Evolutionary conservation across 116 monocot genomes (phyloP).

Genomic region (Iris pallida): DNA sequence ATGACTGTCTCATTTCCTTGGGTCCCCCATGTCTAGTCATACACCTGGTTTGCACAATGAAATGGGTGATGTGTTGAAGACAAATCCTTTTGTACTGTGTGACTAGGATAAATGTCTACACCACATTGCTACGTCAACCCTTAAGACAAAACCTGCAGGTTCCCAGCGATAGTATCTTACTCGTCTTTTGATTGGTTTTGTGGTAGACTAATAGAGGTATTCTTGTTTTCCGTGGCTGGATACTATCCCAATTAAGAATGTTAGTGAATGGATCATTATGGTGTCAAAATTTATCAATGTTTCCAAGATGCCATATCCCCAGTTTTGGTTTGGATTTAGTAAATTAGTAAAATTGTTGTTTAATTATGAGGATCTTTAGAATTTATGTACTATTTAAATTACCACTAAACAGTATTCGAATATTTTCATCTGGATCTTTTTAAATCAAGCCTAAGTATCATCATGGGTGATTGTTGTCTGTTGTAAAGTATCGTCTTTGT

Average conservation of each 20-base stretch:
- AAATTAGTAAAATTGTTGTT: too few species aligned
- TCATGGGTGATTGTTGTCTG: too few species aligned
- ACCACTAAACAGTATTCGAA: too few species aligned
- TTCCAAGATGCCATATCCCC: too few species aligned
- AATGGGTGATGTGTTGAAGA: slow-evolving; percentile 55
- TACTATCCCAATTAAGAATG: not conserved
- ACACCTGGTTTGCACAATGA: slow-evolving; percentile 92
- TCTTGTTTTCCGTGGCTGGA: not conserved
- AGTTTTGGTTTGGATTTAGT: too few species aligned
- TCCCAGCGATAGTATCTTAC: slow-evolving; percentile 73
- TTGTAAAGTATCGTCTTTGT: too few species aligned
- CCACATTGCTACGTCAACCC: slow-evolving; percentile 47
- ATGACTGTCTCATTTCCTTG: slow-evolving; percentile 15
- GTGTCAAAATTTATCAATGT: too few species aligned
- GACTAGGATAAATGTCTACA: slow-evolving; percentile 85
- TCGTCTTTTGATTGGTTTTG: slow-evolving; percentile 98
- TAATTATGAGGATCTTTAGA: too few species aligned
- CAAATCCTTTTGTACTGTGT: slow-evolving; percentile 61
- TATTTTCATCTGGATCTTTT: too few species aligned
- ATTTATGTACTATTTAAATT: too few species aligned
- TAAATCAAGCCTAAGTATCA: too few species aligned
- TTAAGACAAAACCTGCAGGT: slow-evolving; percentile 75
- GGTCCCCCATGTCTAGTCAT: slow-evolving; percentile 33
- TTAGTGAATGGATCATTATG: too few species aligned
- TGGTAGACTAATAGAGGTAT: slow-evolving; percentile 91